These are phyloP conservation scores for Tympanopsis confertula DNA, from an alignment of 2,329 filamentous ascomycete genomes.

Conservation along the genomic window DNA sequence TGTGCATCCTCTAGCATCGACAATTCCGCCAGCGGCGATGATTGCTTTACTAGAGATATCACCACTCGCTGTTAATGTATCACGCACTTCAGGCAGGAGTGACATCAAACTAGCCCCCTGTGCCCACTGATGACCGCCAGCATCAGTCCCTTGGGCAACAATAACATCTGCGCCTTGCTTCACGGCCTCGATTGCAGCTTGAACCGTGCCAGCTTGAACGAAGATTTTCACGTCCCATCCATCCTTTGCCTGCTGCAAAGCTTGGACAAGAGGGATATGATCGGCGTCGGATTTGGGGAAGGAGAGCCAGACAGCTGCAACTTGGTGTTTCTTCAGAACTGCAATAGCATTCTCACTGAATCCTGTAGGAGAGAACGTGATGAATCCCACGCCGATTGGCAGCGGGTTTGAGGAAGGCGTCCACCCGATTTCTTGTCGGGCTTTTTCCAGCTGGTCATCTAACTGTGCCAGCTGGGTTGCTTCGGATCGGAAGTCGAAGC, in stretches of 20 bases:
- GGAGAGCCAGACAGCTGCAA: slow-evolving; percentile 57
- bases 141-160: slow-evolving; percentile 52
- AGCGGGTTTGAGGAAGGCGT: slow-evolving; percentile 14
- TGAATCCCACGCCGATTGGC: slow-evolving; percentile 49
- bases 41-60: slow-evolving; percentile 22
- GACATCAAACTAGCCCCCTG: slow-evolving; percentile 39
- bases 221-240: slow-evolving; percentile 33
- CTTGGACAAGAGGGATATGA: slow-evolving; percentile 16
- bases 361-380: slow-evolving; percentile 34
- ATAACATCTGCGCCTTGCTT: slow-evolving; percentile 41
- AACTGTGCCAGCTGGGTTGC: slow-evolving; percentile 14
- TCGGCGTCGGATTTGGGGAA: slow-evolving; percentile 35
- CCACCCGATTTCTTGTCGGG: too few species aligned
- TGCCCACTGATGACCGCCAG: slow-evolving; percentile 50
- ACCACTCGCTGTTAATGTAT: slow-evolving; percentile 28
- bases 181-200: slow-evolving; percentile 36
- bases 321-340: slow-evolving; percentile 36
- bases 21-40: slow-evolving; percentile 48
- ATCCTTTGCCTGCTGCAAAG: slow-evolving; percentile 15
- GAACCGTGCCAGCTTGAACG: slow-evolving; percentile 49
- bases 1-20: slow-evolving; percentile 39
- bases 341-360: slow-evolving; percentile 33
- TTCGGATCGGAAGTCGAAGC: slow-evolving; percentile 16
- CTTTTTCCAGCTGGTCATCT: slow-evolving; percentile 13
- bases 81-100: slow-evolving; percentile 43